Conservation (phyloP, 805 yeast species). For the Henningerozyma blattae region DNA sequence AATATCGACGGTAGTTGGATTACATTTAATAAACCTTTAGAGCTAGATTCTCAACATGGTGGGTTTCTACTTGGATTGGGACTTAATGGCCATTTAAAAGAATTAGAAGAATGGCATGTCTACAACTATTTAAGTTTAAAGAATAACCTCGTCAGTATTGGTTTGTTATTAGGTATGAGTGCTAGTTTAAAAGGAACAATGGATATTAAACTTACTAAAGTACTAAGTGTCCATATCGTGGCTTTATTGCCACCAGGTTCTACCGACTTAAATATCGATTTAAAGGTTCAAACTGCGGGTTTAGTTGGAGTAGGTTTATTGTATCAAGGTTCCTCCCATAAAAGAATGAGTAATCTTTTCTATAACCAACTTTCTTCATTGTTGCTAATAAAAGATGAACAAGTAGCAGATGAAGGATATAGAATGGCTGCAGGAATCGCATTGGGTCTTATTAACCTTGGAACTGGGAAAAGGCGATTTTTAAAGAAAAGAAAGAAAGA, state of each 20-base stretch:
- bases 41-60: constrained; percentile 72
- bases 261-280: constrained; percentile 72
- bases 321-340: constrained; percentile 64
- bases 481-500: constrained; percentile 1
- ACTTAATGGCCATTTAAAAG: constrained; percentile 72
- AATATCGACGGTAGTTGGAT: constrained; percentile 79
- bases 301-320: constrained; percentile 80
- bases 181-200: constrained; percentile 75
- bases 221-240: constrained; percentile 82
- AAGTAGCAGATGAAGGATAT: constrained; percentile 63
- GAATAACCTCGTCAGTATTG: constrained; percentile 73
- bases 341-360: constrained; percentile 75
- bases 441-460: constrained; percentile 73
- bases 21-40: constrained; percentile 67
- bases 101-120: constrained; percentile 91
- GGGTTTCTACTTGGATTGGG: constrained; percentile 93
- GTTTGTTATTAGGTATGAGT: constrained; percentile 81
- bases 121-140: constrained; percentile 89
- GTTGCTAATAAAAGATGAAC: constrained; percentile 43
- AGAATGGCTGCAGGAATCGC: constrained; percentile 82
- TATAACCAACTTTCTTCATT: constrained; percentile 47
- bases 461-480: constrained; percentile 36
- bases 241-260: constrained; percentile 89
- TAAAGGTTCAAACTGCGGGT: constrained; percentile 84
- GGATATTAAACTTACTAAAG: constrained; percentile 82